Base-by-base conservation (phyloP, 441 rosid genomes). In the Arabidopsis lyrata region DNA sequence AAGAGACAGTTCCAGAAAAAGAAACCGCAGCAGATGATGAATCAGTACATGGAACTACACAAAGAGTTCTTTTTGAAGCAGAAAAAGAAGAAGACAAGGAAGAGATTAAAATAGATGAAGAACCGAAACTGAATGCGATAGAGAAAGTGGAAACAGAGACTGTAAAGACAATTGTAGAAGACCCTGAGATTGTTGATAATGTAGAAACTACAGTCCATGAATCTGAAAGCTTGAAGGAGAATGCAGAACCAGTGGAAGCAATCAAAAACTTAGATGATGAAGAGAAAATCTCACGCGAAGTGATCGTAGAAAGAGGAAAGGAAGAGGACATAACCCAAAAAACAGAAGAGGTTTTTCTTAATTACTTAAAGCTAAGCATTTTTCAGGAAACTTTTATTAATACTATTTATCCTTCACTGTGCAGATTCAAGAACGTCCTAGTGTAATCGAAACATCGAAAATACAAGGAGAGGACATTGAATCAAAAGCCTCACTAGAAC, bases 311-410 rank as follows among this genome's bases (percentile, higher is more conserved):
- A 36, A 61, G 44, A 55, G 63, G 49, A 61, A 77, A 78, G 2
- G 63, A 73, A 54, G 64, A 42, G 52, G 70, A 47, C 52, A 82
- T 80, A 55, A 59, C 66, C 16, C 52, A 16, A 48, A 62, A 80
- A 45, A 41, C 58, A 36, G 42, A 72, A 74, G 73, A 77, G 85
- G 83, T 81, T 72, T 41, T 47, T 56, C 77, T 77, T 65, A 55
- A 10, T 29, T 63, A 6, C 18, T 59, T 44, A 77, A 53, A 78
- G 6, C 4, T 15, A 42, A 49, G 13, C 22, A 52, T 22, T 2
- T 22, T 22, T 49, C 35, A 54, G 35, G 5, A 6, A 6, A 31
- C 59, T 54, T 14, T 14, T 29, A n/a, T 55, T n/a, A 55, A 55
- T 12, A 8, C 11, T 29, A 29, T 16, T 18, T 34, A 44, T 68